These are phyloP conservation scores for Lichtheimia corymbifera DNA, from an alignment of 371 early-diverging fungal species.

Conservation along the genomic window DNA sequence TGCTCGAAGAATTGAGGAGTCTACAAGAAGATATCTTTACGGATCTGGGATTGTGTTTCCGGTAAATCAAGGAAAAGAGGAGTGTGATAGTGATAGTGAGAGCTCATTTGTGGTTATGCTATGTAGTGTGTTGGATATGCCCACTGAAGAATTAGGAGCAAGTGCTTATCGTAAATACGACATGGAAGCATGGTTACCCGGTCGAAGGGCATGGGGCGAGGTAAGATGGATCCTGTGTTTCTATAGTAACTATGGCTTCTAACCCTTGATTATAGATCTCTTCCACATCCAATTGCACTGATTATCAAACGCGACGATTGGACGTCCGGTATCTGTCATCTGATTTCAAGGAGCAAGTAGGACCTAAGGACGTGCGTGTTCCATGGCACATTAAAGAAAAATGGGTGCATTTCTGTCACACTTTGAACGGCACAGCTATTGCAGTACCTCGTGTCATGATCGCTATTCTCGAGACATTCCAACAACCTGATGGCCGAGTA, in stretches of 20 bases:
- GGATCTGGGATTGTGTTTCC: constrained; percentile 80
- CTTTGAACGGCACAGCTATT: constrained; percentile 92
- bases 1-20: constrained; percentile 69
- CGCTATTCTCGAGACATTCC: constrained; percentile 85
- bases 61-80: constrained; percentile 37
- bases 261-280: constrained; percentile 50
- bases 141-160: constrained; percentile 90
- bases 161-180: constrained; percentile 92
- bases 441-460: constrained; percentile 92
- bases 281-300: constrained; percentile 88
- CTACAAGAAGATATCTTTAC: constrained; percentile 80
- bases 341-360: constrained; percentile 26
- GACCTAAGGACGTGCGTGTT: constrained; percentile 24
- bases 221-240: constrained; percentile 25
- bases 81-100: neutral
- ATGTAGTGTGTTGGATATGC: constrained; percentile 84
- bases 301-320: constrained; percentile 80
- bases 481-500: constrained; percentile 71
- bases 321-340: constrained; percentile 62
- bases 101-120: neutral
- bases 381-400: constrained; percentile 44
- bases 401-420: constrained; percentile 77
- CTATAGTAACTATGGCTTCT: neutral
- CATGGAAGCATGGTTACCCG: constrained; percentile 97
- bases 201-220: constrained; percentile 87